Base-by-base conservation (phyloP, 768 basidiomycete genomes). In the Termitomyces sp. region DNA sequence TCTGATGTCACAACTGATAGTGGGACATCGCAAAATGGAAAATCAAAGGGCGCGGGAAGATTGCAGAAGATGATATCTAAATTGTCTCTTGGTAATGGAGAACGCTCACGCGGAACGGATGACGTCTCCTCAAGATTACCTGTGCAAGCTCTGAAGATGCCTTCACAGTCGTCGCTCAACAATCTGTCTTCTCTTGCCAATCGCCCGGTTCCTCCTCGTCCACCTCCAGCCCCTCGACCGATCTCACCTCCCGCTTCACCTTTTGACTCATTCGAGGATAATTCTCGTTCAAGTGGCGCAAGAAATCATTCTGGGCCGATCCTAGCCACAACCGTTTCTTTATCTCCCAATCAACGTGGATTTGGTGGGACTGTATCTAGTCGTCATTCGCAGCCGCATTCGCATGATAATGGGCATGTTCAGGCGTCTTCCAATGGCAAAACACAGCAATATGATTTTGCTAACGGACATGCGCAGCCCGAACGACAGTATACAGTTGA, bases 1-100 rank as follows among this genome's bases (percentile, higher is more conserved):
- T 81, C 82, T 16, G 78, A 80, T 56, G 73, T 76, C 57, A 62
- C 67, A 28, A 46, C 66, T 23, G 74, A 72, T 47, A 58, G 65
- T 50, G 61, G 63, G 9, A 58, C 20, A 20, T 69, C 75, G 50
- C 79, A 80, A 28, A 76, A 75, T 56, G 69, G 71, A 7, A 81
- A 82, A 58, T 76, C 78, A 28, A 85, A 85, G 71, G 73, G 74
- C 51, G 79, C 78, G 56, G 84, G 84, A 50, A 81, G 90, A 28
- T 74, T 94, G 60, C 87, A 88, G 71, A 82, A 86, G 62, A 92
- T 95, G 86, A 89, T 95, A 65, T 92, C 91, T 20, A 87, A 85
- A 65, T 75, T 93, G 30, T 86, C 83, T 40, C 74, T 83, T 62
- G 79, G 80, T 30, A 73, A 69, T 55, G 70, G 67, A 32, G 80